These are phyloP conservation scores for Priceomyces melissophilus DNA, from an alignment of 805 yeast genomes.

Conservation along the genomic window DNA sequence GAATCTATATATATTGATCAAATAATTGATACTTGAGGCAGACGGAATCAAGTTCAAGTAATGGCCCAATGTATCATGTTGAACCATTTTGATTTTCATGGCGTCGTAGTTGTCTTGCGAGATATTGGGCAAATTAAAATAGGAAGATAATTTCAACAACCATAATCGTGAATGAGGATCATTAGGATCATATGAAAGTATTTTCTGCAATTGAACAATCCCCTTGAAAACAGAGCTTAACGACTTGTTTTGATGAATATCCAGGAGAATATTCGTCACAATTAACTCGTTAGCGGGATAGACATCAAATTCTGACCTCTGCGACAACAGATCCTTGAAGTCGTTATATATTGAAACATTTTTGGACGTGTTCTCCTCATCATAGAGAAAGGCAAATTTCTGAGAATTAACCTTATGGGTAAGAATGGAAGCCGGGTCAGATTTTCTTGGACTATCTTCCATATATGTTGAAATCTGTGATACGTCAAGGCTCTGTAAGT, in stretches of 20 bases:
- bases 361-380: conserved; percentile 9
- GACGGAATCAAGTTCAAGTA: conserved; percentile 45
- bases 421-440: conserved; percentile 11
- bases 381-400: conserved; percentile 41
- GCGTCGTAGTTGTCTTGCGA: conserved; percentile 50
- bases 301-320: conserved; percentile 60
- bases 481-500: conserved; percentile 10
- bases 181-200: conserved; percentile 54
- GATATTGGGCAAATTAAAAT: conserved; percentile 50
- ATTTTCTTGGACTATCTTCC: conserved; percentile 9
- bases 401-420: conserved; percentile 36
- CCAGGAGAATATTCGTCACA: conserved; percentile 45
- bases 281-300: conserved; percentile 66
- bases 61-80: conserved; percentile 64
- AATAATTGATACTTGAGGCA: conserved; percentile 31
- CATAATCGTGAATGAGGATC: conserved; percentile 72
- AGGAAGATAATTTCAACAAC: conserved; percentile 61
- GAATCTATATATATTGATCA: conserved; percentile 38
- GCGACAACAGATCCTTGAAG: conserved; percentile 26
- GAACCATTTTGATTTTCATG: conserved; percentile 69
- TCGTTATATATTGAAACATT: conserved; percentile 16
- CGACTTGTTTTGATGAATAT: conserved; percentile 19
- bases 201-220: conserved; percentile 56
- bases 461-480: conserved; percentile 16
- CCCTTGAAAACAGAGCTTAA: conserved; percentile 28